Base-by-base conservation (phyloP, 2,329 filamentous ascomycete genomes). In the Cladosporium halotolerans region DNA sequence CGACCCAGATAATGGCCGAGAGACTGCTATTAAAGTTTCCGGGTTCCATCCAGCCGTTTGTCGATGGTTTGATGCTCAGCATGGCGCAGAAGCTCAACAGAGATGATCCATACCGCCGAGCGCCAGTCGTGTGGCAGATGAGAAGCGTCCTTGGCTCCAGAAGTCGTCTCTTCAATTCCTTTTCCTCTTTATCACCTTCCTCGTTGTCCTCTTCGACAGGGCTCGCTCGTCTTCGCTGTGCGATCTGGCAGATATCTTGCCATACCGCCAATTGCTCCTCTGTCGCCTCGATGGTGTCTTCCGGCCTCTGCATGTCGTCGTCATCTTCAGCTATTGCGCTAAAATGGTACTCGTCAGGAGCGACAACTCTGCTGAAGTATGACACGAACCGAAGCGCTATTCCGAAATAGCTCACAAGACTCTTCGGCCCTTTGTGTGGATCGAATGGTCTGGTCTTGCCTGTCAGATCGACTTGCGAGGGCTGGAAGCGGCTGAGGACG, bases 61-160 rank as follows among this genome's bases (percentile, higher is more conserved):
- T 54, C 14, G 52, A 52, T 9, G 54, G 50, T 14, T 54, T 54
- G 52, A 56, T 52, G 36, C 55, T 54, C 11, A 56, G 46, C 46
- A 56, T 56, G 16, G 55, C 51, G 39, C 52, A 56, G 32, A 51
- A 56, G 46, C 55, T 56, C 8, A 56, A 18, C 14, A 56, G 33
- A 10, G 52, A 51, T 10, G 55, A 55, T 11, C 38, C 4, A 14
- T 55, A 56, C 31, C 39, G 52, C 16, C 48, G 54, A 43, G 49
- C 43, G 1, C 42, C 45, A 16, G 48, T 55, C 11, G 18, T 33
- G 9, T 55, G 45, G 49, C 48, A 36, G 43, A 55, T 16, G 28
- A 49, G n/a, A 11, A 48, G 45, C 33, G 53, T 53, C 39, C 49
- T 53, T 8, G 53, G 11, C 16, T 55, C 36, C 9, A 55, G 34